A percentile compares a stretch with the other conserved stretches of the same genome.
These are phyloP conservation scores for Yamadazyma diddensiae DNA, from an alignment of 1,139 yeast species.

Conservation along the genomic window DNA sequence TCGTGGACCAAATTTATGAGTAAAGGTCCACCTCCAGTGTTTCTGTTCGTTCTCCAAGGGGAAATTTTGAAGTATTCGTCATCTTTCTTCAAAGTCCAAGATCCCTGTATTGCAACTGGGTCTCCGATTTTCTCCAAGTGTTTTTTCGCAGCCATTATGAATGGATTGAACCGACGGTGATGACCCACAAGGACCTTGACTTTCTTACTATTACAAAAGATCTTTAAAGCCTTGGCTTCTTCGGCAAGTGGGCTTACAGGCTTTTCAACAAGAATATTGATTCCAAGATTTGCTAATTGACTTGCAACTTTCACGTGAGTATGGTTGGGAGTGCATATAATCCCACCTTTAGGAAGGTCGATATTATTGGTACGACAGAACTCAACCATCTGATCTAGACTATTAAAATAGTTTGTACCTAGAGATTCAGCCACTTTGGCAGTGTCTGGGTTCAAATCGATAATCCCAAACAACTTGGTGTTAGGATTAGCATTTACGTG, in stretches of 20 bases:
- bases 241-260: conserved; percentile 38
- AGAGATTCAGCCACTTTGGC: conserved; percentile 23
- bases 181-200: conserved; percentile 41
- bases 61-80: conserved; percentile 34
- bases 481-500: conserved; percentile 24
- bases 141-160: conserved; percentile 33
- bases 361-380: conserved; percentile 23
- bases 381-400: conserved; percentile 25
- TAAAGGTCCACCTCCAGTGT: conserved; percentile 39
- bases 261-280: conserved; percentile 40
- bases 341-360: conserved; percentile 39
- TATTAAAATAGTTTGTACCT: conserved; percentile 24
- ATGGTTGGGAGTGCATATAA: conserved; percentile 43
- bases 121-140: conserved; percentile 29
- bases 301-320: conserved; percentile 36
- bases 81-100: conserved; percentile 40
- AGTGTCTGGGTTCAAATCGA: conserved; percentile 31
- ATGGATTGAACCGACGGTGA: conserved; percentile 45
- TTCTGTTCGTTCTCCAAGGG: conserved; percentile 37
- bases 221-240: conserved; percentile 33
- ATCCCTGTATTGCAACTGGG: conserved; percentile 39
- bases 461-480: conserved; percentile 31
- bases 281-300: conserved; percentile 32
- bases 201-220: conserved; percentile 21
- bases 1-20: conserved; percentile 43